phyloP scores from a whole-genome alignment of 352 stramenopile genomes.

The Phytophthora meadii region DNA sequence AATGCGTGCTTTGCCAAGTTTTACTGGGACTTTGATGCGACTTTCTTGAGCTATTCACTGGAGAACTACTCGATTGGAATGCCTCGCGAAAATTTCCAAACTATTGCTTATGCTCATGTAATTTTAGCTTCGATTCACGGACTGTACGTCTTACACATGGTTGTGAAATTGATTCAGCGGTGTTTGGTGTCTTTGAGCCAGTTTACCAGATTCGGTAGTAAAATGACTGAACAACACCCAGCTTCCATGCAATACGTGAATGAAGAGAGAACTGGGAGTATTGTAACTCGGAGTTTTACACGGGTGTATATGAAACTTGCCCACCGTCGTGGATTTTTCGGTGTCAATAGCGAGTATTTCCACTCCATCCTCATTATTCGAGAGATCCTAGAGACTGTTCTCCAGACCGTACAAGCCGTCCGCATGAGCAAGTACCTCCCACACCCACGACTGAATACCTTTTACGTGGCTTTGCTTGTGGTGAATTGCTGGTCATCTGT shows the following conservation, averaged over 20 bases:
- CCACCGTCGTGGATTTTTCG: background rate
- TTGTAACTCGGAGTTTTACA: constrained; percentile 7
- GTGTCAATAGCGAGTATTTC: background rate
- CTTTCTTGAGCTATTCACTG: constrained; percentile 28
- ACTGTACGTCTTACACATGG: constrained; percentile 18
- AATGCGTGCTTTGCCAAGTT: constrained; percentile 29
- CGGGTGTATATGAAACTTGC: constrained; percentile 3
- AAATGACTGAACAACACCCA: background rate
- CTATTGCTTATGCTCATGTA: constrained; percentile 30
- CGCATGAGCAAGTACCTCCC: constrained; percentile 27
- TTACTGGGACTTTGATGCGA: constrained; percentile 30
- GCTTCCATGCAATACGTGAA: background rate
- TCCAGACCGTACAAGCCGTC: constrained; percentile 29
- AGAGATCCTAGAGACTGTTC: constrained; percentile 17
- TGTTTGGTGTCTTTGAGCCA: background rate
- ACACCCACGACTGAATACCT: constrained; percentile 27
- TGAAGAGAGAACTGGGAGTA: background rate
- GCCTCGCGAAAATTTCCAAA: constrained; percentile 21
- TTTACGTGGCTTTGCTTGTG: constrained; percentile 30
- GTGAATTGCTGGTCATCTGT: constrained; percentile 30
- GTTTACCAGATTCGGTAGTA: background rate
- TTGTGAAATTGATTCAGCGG: constrained; percentile 3
- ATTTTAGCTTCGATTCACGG: constrained; percentile 27
- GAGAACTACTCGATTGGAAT: constrained; percentile 33
- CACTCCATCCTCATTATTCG: constrained; percentile 4